Conservation (phyloP, 495 filamentous ascomycete species). For the Terfezia claveryi region DNA sequence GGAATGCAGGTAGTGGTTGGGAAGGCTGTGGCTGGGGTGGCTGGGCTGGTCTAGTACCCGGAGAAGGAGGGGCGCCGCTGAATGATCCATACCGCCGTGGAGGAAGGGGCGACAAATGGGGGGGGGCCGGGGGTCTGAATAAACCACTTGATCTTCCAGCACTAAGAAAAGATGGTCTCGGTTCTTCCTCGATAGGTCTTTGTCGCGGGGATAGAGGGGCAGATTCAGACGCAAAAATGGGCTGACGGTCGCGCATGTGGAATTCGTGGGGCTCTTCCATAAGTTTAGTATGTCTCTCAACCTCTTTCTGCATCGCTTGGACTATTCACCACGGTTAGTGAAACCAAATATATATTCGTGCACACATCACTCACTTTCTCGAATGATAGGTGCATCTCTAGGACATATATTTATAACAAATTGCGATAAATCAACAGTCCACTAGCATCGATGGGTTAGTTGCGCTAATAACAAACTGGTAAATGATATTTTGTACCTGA, state of each 20-base stretch:
- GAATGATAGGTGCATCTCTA: constrained; percentile 34
- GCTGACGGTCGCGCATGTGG: constrained; percentile 49
- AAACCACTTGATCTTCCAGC: constrained; percentile 39
- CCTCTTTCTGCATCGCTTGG: constrained; percentile 55
- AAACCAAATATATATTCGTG: background rate
- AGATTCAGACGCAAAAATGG: constrained; percentile 50
- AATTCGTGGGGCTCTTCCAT: constrained; percentile 62
- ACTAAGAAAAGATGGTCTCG: constrained; percentile 49
- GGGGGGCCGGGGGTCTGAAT: constrained; percentile 45
- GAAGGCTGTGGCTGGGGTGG: constrained; percentile 44
- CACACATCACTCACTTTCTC: constrained; percentile 31
- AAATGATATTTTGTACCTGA: constrained; percentile 28
- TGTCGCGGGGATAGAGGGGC: constrained; percentile 85
- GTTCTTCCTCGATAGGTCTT: constrained; percentile 62
- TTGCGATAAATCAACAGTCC: constrained; percentile 22
- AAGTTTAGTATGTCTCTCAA: constrained; percentile 63
- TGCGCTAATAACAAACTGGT: background rate
- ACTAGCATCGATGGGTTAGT: constrained; percentile 4
- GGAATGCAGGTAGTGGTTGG: constrained; percentile 53
- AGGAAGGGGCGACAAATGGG: constrained; percentile 37
- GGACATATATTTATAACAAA: constrained; percentile 19
- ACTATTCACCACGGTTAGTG: constrained; percentile 31
- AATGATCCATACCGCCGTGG: background rate
- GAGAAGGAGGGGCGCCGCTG: background rate
- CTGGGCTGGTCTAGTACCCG: constrained; percentile 20